Evolutionary conservation across 176 grass and related monocot genomes (phyloP), one percentile per base, ranked within the genome.

Genomic region (Bothriochloa decipiens): DNA sequence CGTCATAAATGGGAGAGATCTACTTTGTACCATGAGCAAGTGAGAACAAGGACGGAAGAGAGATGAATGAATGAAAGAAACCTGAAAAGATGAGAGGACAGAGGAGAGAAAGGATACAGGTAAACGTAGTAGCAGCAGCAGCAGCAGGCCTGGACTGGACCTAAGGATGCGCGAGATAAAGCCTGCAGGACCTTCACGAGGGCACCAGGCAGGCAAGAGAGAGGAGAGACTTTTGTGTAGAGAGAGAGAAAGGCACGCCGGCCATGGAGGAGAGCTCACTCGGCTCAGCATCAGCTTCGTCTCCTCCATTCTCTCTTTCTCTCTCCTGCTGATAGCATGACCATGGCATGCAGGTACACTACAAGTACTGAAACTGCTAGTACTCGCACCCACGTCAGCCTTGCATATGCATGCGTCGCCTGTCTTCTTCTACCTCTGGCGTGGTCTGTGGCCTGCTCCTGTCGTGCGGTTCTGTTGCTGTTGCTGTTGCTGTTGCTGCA

Each of bases 161-260:
- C 84, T 97, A 74, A 90, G 88, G 89, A 95, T 91, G 87, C 87
- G 89, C 77, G 86, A 93, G 47, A 74, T 74, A 74, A 91, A 98
- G 95, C 63, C 87, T 91, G 92, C 84, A 87, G 75, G 62, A 80
- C 18, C 72, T 91, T 95, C 92, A 95, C 95, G 92, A 95, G 90
- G 70, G 65, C 70, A 50, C 43, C 85, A 77, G 77, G n/a, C n/a
- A 36, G 35, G 36, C 15, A 70, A 3, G 32, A 37, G 17, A 22
- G 67, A 37, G 67, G 70, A 72, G 22, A 14, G 23, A 73, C 45
- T 25, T n/a, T 13, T 70, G 52, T 26, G 4, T 5, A 4, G 3
- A 13, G 39, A 32, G 12, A 28, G 63, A 64, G 60, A 32, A 1
- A 15, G 25, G 18, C 16, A 22, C 9, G 17, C 16, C 18, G 50